phyloP scores from a whole-genome alignment of 805 yeast genomes.

The Metahyphopichia silvanorum region DNA sequence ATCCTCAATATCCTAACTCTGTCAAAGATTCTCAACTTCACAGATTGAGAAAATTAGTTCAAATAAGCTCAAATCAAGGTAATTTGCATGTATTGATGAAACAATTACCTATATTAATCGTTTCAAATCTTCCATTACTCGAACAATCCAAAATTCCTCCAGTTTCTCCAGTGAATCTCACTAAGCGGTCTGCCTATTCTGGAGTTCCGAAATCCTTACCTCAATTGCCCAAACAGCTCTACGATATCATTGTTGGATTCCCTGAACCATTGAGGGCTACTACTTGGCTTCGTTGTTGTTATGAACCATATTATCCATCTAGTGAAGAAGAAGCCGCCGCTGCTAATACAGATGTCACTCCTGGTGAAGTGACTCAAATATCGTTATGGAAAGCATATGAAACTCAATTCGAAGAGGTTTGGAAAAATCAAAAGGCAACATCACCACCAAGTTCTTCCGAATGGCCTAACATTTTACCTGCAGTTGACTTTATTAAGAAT shows the following conservation, averaged over 20 bases:
- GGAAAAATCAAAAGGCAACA: slow-evolving; percentile 43
- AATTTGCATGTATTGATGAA: slow-evolving; percentile 52
- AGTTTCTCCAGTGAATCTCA: slow-evolving; percentile 30
- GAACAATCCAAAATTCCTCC: slow-evolving; percentile 25
- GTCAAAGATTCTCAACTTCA: slow-evolving; percentile 29
- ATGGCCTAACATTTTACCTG: slow-evolving; percentile 62
- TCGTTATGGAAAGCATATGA: slow-evolving; percentile 96
- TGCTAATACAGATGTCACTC: slow-evolving; percentile 16
- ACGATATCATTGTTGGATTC: slow-evolving; percentile 57
- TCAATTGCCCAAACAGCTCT: slow-evolving; percentile 49
- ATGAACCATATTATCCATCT: slow-evolving; percentile 53
- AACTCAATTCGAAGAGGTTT: slow-evolving; percentile 68
- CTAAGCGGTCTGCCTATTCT: slow-evolving; percentile 46
- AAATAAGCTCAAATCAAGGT: slow-evolving; percentile 44
- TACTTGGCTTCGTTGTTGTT: slow-evolving; percentile 90
- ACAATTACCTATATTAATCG: slow-evolving; percentile 58
- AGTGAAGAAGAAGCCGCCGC: slow-evolving; percentile 7
- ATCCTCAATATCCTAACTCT: slow-evolving; percentile 24
- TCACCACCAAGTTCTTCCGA: slow-evolving; percentile 14
- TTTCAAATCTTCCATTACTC: slow-evolving; percentile 31
- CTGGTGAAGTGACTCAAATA: slow-evolving; percentile 90
- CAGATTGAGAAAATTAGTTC: slow-evolving; percentile 48
- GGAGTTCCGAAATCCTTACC: slow-evolving; percentile 67
- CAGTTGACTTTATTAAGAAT: slow-evolving; percentile 94
- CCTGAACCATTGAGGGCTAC: slow-evolving; percentile 91